phyloP scores from a whole-genome alignment of 495 filamentous ascomycete species.

The Aspergillus saccharolyticus region DNA sequence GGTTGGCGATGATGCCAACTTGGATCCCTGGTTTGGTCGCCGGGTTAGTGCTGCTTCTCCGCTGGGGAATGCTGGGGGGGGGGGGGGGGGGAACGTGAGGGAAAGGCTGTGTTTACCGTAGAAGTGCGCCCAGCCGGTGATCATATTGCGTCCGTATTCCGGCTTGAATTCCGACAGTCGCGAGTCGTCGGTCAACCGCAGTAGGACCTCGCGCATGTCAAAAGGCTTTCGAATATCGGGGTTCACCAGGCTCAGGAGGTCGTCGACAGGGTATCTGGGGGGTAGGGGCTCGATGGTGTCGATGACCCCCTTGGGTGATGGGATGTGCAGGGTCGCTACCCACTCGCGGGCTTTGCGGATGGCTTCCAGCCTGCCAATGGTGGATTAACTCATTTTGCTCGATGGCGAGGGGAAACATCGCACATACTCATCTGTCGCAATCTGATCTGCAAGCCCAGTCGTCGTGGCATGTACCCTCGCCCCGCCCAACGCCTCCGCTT shows the following conservation, averaged over 20 bases:
- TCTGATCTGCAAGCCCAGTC: conserved; percentile 30
- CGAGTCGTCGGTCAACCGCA: conserved; percentile 29
- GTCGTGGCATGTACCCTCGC: conserved; percentile 26
- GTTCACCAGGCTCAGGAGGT: conserved; percentile 23
- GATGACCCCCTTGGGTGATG: conserved; percentile 4
- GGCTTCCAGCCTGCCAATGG: conserved; percentile 23
- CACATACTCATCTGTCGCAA: conserved; percentile 28
- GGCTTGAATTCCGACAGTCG: conserved; percentile 28
- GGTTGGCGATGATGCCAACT: conserved; percentile 30
- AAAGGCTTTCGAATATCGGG: conserved; percentile 30
- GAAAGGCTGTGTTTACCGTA: conserved; percentile 15
- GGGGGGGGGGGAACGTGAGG: too few relatives aligned
- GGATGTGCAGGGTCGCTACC: conserved; percentile 22
- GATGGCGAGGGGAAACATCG: not conserved
- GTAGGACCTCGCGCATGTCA: conserved; percentile 28
- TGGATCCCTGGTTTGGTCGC: conserved; percentile 16
- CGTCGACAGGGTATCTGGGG: conserved; percentile 19
- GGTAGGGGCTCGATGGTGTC: conserved; percentile 7
- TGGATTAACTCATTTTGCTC: not conserved
- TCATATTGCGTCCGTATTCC: conserved; percentile 25
- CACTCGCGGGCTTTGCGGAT: conserved; percentile 30
- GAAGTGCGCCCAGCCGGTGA: conserved; percentile 28
- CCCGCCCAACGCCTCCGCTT: conserved; percentile 28
- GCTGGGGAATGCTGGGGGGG: too few relatives aligned
- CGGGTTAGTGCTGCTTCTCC: not conserved